Base-by-base conservation (phyloP, 2,329 filamentous ascomycete species). In the Cladosporium sp. region DNA sequence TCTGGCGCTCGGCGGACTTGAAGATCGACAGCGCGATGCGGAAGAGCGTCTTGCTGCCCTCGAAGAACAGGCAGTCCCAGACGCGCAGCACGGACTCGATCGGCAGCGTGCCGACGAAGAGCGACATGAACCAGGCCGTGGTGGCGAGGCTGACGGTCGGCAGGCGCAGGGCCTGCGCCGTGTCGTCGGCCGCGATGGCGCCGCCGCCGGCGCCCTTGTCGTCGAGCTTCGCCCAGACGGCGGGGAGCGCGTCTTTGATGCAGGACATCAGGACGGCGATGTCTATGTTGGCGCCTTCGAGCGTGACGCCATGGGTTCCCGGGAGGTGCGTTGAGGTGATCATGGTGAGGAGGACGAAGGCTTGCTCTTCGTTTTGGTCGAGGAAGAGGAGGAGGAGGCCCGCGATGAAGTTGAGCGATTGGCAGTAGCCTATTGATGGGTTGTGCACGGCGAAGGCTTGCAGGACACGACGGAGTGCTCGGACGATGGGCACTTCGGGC, bases 61-160 rank as follows among this genome's bases (percentile, higher is more conserved):
- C 92, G 69, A 95, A 95, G 68, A 96, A 95, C 66, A 97, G 91
- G 1, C 89, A 83, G 62, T 97, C 92, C 92, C 92, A 97, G 1
- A 96, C 89, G 7, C 92, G 86, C 14, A 96, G 79, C 0, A 91
- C 92, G 14, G 86, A 89, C 72, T 97, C 92, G 56, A 95, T 90
- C 2, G 92, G 92, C 14, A 97, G 74, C 0, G 89, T 95, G 49
- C 91, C 90, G 56, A 96, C 93, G 69, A 93, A 96, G 62, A 93
- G 87, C 45, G 88, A 95, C 92, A 97, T 96, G 70, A 97, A 95
- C 92, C 92, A 97, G 3, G 91, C 88, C 9, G 91, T 95, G 70
- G 93, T 89, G 61, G 90, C 95, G 4, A 97, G 79, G 0, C 89
- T 93, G 59, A 97, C 92, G 10, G 92, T 91, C 0, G 92, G 92